Base-by-base conservation (phyloP, 2,329 filamentous ascomycete species). In the Aureobasidium sp. region DNA sequence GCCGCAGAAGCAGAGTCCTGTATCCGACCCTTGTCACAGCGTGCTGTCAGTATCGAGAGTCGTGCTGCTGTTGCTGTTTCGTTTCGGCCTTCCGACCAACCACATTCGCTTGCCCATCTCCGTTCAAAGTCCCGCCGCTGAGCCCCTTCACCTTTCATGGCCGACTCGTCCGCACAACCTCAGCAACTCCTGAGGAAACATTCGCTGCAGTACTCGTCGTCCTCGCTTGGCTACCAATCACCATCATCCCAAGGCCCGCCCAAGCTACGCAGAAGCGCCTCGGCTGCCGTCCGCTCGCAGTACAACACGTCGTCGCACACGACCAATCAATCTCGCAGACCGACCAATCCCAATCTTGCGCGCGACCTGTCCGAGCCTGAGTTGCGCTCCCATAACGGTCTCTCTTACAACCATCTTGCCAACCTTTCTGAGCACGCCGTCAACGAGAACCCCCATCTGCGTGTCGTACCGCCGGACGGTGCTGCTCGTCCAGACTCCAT, bases 281-380 rank as follows among this genome's bases (percentile, higher is more conserved):
- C 62, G 34, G 55, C 56, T 43, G 53, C 62, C 39, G 53, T 63
- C 55, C 61, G 61, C 53, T 52, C 46, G 2, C 62, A 52, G 44
- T 63, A 63, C 62, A 59, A 37, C 24, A 43, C 55, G 62, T 47
- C 48, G 60, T 47, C 48, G 60, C 39, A 62, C 60, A 62, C 60
- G 48, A 36, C 50, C 48, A 53, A 56, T 39, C 48, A 62, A 53
- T 53, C 48, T 27, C 52, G 43, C 53, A 39, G 53, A 29, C 46
- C 53, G 46, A 37, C 62, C 39, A 24, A 48, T 59, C 41, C 55
- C 55, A 51, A 8, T 32, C 57, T 60, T 10, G 29, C 46, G 57
- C 57, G 57, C 57, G 57, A 60, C n/a, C 36, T 32, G 20, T 60
- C 57, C 44, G 57, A 60, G 37, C 57, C 57, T 24, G 57, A 60